Evolutionary conservation across 768 basidiomycete genomes (phyloP).

Genomic region (Cyclocybe cylindracea): DNA sequence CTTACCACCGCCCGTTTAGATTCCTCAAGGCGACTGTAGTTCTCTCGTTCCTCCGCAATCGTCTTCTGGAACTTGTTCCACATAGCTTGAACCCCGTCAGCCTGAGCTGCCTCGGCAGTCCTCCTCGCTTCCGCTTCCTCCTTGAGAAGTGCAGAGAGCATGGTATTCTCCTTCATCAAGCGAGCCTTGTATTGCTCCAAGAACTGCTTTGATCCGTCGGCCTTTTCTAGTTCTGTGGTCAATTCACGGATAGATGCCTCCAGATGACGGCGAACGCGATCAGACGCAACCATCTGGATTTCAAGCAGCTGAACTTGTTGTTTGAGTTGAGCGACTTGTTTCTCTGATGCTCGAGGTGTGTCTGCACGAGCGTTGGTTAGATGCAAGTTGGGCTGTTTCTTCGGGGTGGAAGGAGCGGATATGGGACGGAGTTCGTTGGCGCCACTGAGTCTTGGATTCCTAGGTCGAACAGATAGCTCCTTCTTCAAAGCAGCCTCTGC

Average conservation of each 20-base stretch:
- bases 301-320: constrained; percentile 71
- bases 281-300: constrained; percentile 67
- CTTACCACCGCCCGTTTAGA: constrained; percentile 70
- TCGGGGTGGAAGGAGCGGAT: constrained; percentile 47
- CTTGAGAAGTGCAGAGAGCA: constrained; percentile 54
- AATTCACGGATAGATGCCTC: constrained; percentile 61
- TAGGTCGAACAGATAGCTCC: constrained; percentile 46
- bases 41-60: constrained; percentile 60
- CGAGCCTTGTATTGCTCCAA: constrained; percentile 58
- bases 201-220: constrained; percentile 66
- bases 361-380: constrained; percentile 13
- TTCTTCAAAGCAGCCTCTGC: constrained; percentile 58
- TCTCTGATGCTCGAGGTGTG: constrained; percentile 28
- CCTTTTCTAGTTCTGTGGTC: constrained; percentile 60
- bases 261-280: constrained; percentile 65
- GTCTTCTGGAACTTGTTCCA: constrained; percentile 67
- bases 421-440: constrained; percentile 37
- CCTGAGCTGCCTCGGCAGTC: constrained; percentile 60
- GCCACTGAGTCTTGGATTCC: constrained; percentile 31
- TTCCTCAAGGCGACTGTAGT: constrained; percentile 65
- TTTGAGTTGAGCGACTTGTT: constrained; percentile 51
- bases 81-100: constrained; percentile 63
- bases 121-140: constrained; percentile 67
- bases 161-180: constrained; percentile 56
- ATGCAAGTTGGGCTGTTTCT: constrained; percentile 27